Evolutionary conservation across 345 rosid species (phyloP), one percentile per base, ranked within the genome.

Genomic region (Rhizophora apiculata): DNA sequence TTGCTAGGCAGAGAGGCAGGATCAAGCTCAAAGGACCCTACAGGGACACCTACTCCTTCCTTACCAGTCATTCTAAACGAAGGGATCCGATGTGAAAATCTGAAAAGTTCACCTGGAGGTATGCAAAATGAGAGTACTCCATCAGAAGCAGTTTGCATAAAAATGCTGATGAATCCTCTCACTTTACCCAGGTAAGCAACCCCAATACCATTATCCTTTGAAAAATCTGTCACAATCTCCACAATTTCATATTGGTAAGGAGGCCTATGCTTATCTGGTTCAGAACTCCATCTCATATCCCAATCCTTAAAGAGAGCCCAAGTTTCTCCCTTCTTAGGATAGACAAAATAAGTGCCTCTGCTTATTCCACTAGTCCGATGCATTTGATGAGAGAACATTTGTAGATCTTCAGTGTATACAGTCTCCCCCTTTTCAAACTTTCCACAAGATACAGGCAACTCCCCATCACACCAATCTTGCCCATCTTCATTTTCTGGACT

Each of bases 241-340:
- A 89, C 96, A 78, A 78, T 84, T 74, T 91, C 93, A 79, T 62
- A 94, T 64, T 72, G 73, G 62, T 78, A 87, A 22, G 87, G 71
- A 9, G 65, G 74, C 62, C 73, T 65, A 77, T 81, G 85, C 63
- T 82, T 82, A 51, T 77, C 85, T 43, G 83, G 83, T 51, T 81
- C 73, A 20, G 79, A 70, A 72, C 58, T 70, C 95, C 94, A 89
- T 51, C 76, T 81, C 20, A 81, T 72, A 75, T 89, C 80, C 97
- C 97, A 89, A 63, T 84, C 81, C 80, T 80, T 88, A 70, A 85
- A 94, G 57, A 91, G 73, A 55, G 98, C 97, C 98, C 98, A 94
- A 53, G 80, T 82, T 77, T 94, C 98, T 57, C 97, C 96, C 64
- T 68, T 81, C 69, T 77, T 78, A 73, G 96, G 98, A 80, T 86